These are phyloP conservation scores for Xylaria telfairii DNA, from an alignment of 495 filamentous ascomycete genomes.

Conservation along the genomic window DNA sequence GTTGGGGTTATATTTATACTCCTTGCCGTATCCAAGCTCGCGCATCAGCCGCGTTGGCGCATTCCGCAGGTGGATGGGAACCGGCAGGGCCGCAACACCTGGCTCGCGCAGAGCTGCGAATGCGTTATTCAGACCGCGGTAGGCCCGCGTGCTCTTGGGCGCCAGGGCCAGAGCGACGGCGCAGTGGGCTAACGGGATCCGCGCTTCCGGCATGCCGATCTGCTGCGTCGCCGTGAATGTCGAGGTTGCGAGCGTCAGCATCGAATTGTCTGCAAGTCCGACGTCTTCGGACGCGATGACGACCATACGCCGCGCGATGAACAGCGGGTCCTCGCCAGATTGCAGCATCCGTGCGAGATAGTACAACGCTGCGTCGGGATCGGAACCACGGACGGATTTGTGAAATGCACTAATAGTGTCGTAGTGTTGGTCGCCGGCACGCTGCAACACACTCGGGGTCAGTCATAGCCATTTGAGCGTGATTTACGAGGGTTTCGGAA, in stretches of 20 bases:
- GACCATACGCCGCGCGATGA: slow-evolving; percentile 88
- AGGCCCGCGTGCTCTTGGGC: slow-evolving; percentile 84
- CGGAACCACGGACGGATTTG: slow-evolving; percentile 87
- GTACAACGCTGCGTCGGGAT: slow-evolving; percentile 87
- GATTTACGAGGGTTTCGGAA: too few relatives aligned
- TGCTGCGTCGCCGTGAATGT: slow-evolving; percentile 85
- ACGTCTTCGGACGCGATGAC: slow-evolving; percentile 93
- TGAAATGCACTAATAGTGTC: slow-evolving; percentile 97
- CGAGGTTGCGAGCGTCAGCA: slow-evolving; percentile 83
- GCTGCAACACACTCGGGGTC: too few relatives aligned
- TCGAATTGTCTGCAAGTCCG: slow-evolving; percentile 85
- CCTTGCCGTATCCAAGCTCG: slow-evolving; percentile 85
- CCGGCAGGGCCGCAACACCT: slow-evolving; percentile 75
- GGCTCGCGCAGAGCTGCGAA: slow-evolving; percentile 76
- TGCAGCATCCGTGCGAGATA: slow-evolving; percentile 97
- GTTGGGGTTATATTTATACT: slow-evolving; percentile 96
- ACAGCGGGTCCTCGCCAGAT: slow-evolving; percentile 91
- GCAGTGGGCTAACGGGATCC: slow-evolving; percentile 89
- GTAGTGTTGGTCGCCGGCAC: slow-evolving; percentile 93
- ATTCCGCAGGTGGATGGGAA: slow-evolving; percentile 89
- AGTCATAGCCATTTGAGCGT: too few relatives aligned
- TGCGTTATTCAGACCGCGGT: slow-evolving; percentile 81
- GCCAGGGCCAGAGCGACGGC: slow-evolving; percentile 82
- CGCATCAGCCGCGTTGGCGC: slow-evolving; percentile 92
- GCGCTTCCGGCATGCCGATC: slow-evolving; percentile 91